A percentile compares a stretch with the other conserved stretches of the same genome.
Evolutionary conservation across 1,139 yeast genomes (phyloP).

Genomic region (Ogataea hybrid): DNA sequence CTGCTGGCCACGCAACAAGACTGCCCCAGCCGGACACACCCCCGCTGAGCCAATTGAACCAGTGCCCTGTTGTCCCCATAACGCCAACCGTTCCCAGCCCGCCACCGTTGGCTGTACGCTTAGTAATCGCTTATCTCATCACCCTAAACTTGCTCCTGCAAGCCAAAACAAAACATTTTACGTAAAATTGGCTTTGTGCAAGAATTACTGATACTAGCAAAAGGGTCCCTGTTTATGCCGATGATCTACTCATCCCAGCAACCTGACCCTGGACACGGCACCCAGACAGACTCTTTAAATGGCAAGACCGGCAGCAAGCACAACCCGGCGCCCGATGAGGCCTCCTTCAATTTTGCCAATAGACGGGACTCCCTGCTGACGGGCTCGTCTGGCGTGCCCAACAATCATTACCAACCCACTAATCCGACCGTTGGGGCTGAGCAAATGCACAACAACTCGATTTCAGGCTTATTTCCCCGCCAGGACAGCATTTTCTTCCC

Average conservation of each 20-base stretch:
- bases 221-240: constrained; percentile 10
- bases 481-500: constrained; percentile 29
- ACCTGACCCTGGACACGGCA: constrained; percentile 18
- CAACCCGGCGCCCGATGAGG: constrained; percentile 27
- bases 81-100: no score
- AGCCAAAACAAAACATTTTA: constrained; percentile 8
- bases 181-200: not conserved
- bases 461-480: constrained; percentile 23
- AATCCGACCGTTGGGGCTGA: constrained; percentile 6
- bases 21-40: no score
- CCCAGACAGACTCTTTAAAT: constrained; percentile 16
- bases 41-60: no score
- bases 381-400: constrained; percentile 13
- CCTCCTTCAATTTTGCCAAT: constrained; percentile 21
- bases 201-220: not conserved
- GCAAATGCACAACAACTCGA: constrained; percentile 17
- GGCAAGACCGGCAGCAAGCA: constrained; percentile 20
- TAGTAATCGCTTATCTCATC: not conserved
- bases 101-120: no score
- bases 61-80: no score
- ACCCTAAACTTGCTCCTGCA: constrained; percentile 7
- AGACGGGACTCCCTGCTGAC: constrained; percentile 24
- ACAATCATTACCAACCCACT: constrained; percentile 11
- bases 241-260: constrained; percentile 26
- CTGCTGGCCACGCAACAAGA: no score